phyloP scores from a whole-genome alignment of 2,329 filamentous ascomycete genomes.

The Alternaria brassicicola region DNA sequence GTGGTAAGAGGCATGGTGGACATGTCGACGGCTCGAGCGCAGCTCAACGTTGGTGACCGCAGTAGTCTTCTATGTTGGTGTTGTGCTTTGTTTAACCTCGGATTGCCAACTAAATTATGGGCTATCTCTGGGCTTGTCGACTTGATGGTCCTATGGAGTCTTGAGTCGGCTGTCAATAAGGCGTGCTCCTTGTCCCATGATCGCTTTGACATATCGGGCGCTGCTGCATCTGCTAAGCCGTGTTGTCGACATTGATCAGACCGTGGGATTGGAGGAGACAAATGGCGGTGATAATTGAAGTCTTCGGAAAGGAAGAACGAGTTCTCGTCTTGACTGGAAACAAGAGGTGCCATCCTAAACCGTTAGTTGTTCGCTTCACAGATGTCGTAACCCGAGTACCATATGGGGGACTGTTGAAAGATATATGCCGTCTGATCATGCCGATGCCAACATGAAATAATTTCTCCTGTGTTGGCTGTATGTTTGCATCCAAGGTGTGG shows the following conservation, averaged over 20 bases:
- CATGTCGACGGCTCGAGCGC: background rate
- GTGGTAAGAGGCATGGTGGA: background rate
- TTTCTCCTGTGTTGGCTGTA: background rate
- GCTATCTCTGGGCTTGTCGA: background rate
- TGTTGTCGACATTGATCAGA: background rate
- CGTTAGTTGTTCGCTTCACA: background rate
- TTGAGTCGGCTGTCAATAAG: background rate
- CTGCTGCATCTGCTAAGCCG: background rate
- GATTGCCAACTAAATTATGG: background rate
- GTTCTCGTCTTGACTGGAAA: background rate
- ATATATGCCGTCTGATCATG: background rate
- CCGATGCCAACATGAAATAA: background rate
- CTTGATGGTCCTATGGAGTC: background rate
- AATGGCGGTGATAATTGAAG: background rate
- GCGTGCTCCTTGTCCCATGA: background rate
- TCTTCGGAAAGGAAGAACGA: background rate
- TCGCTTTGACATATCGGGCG: background rate
- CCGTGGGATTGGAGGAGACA: background rate
- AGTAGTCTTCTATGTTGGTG: background rate
- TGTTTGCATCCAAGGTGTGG: slow-evolving; percentile 8
- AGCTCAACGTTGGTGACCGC: background rate
- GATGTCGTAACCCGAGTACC: background rate
- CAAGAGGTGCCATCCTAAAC: background rate
- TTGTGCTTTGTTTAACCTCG: background rate
- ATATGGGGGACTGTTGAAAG: background rate